Evolutionary conservation across 2,329 filamentous ascomycete species (phyloP).

Genomic region (Trichoderma aggressivum): DNA sequence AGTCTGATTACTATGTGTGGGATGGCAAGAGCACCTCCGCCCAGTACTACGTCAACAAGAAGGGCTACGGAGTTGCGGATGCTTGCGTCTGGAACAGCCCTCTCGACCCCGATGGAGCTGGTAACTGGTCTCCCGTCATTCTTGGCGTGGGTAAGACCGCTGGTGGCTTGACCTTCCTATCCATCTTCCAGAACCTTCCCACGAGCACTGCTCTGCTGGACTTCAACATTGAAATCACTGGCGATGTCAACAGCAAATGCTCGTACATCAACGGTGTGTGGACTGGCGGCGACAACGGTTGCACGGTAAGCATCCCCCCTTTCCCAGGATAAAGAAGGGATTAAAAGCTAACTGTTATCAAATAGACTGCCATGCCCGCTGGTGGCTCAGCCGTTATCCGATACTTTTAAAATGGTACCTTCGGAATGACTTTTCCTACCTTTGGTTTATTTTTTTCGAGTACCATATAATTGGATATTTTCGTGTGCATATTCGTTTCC

Average conservation of each 20-base stretch:
- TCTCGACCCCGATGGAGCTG: constrained; percentile 49
- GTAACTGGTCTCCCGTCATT: constrained; percentile 88
- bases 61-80: constrained; percentile 61
- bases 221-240: constrained; percentile 74
- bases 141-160: constrained; percentile 72
- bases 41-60: constrained; percentile 95
- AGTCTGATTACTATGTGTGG: constrained; percentile 74
- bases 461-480: constrained; percentile 34
- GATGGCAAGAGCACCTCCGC: constrained; percentile 72
- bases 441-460: constrained; percentile 5
- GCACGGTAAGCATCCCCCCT: constrained; percentile 67
- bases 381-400: constrained; percentile 44
- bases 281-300: constrained; percentile 58
- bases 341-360: constrained; percentile 18
- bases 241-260: constrained; percentile 60
- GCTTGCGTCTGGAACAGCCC: constrained; percentile 72
- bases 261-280: constrained; percentile 63
- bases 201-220: constrained; percentile 67
- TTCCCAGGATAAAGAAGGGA: too few relatives aligned
- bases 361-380: constrained; percentile 42
- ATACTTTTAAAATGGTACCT: constrained; percentile 37
- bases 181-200: constrained; percentile 79
- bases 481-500: constrained; percentile 35
- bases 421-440: constrained; percentile 14
- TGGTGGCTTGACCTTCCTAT: constrained; percentile 69